Base-by-base conservation (phyloP, 257 asterid species). In the Nicotiana sylvestris region DNA sequence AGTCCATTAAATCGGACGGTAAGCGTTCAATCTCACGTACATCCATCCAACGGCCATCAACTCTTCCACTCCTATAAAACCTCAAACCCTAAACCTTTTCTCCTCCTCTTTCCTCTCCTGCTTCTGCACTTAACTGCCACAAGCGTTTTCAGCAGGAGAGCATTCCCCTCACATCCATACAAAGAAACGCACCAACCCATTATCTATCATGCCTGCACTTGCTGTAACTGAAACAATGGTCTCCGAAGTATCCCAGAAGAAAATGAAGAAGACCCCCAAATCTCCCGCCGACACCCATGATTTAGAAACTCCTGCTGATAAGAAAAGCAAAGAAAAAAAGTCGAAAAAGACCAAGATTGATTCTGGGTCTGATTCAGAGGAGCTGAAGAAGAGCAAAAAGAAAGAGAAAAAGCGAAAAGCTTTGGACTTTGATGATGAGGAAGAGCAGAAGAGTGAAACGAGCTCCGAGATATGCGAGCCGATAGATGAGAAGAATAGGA, bases 81-180 rank as follows among this genome's bases (percentile, higher is more conserved):
- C 65, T 51, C 4, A 76, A 76, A 76, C 80, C 80, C 80, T 76
- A 76, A 51, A 25, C 29, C 46, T 7, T 2, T 21, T 13, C 43
- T 51, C 80, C 29, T 76, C 65, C 80, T 76, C 65, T 76, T 76
- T 51, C 80, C 46, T 51, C 65, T 76, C 65, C 80, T 76, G 80
- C 80, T 74, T 51, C 43, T 74, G 62, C 80, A 29, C 62, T 60
- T 29, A 16, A 51, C 46, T 51, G 49, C 46, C 0, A 1, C 53
- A 49, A 27, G 25, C 13, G 12, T 72, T 72, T 72, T 72, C 79
- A 55, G 80, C 80, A 76, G 80, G 49, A 76, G 80, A 76, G 46
- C 17, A 16, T 51, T 3, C 16, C 49, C 27, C 25, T 25, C 12
- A 4, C 9, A 18, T 1, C 9, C 17, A 17, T 37, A 69, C 77